These are phyloP conservation scores for Xanthoparmelia taractica DNA, from an alignment of 495 filamentous ascomycete genomes.

Conservation along the genomic window DNA sequence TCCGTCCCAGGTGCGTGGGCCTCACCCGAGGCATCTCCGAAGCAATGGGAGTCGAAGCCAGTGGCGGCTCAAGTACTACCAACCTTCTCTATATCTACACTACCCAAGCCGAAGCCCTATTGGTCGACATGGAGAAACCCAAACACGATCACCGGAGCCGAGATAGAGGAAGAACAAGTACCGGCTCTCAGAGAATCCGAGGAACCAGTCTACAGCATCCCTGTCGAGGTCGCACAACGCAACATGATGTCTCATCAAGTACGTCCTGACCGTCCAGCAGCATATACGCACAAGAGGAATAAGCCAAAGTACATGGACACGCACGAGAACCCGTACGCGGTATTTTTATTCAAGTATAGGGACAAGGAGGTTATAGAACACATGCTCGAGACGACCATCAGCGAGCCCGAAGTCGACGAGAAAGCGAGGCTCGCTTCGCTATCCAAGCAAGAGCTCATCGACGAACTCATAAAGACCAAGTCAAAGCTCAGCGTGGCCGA, in stretches of 20 bases:
- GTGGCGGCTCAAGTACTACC: constrained; percentile 2
- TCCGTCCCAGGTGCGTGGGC: constrained; percentile 5
- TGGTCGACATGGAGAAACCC: constrained; percentile 19
- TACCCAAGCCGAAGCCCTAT: constrained; percentile 18
- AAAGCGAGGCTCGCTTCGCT: constrained; percentile 18
- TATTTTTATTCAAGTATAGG: constrained; percentile 44
- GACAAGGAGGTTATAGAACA: constrained; percentile 22
- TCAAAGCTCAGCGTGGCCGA: constrained; percentile 1
- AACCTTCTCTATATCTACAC: neutral
- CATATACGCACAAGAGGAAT: constrained; percentile 32
- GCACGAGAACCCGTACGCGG: constrained; percentile 38
- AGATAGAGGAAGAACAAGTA: neutral
- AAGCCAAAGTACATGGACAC: constrained; percentile 37
- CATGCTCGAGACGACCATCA: constrained; percentile 7
- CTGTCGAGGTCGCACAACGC: constrained; percentile 14
- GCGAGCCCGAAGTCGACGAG: constrained; percentile 18
- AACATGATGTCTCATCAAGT: constrained; percentile 29
- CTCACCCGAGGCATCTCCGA: neutral
- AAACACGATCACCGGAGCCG: neutral
- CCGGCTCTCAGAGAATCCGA: neutral
- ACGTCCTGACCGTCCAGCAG: constrained; percentile 28
- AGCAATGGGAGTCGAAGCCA: neutral
- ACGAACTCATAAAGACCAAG: constrained; percentile 20
- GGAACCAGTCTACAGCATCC: constrained; percentile 16
- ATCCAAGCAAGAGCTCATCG: constrained; percentile 23